Percentiles rank a stretch among this genome's conserved stretches.
Conservation (phyloP, 495 filamentous ascomycete genomes). For the Penicillium angulare region DNA sequence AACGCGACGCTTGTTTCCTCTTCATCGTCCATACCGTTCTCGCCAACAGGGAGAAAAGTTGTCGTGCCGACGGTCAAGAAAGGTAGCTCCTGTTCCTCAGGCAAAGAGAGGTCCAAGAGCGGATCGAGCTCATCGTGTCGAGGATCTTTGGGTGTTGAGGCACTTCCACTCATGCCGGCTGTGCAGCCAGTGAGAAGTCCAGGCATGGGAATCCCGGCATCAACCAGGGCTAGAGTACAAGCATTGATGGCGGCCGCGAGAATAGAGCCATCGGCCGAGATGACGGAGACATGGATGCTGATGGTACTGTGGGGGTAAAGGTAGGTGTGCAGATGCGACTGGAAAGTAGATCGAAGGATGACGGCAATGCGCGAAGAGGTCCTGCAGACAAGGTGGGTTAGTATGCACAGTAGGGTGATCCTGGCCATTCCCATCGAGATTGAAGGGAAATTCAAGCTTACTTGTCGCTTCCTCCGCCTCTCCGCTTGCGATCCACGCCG, state of each 20-base stretch:
- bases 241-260: slow-evolving; percentile 91
- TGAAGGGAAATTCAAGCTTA: slow-evolving; percentile 32
- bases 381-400: slow-evolving; percentile 46
- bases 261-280: slow-evolving; percentile 88
- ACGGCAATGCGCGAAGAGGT: slow-evolving; percentile 77
- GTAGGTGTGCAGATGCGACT: slow-evolving; percentile 72
- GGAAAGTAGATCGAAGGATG: slow-evolving; percentile 71
- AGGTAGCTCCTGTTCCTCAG: slow-evolving; percentile 89
- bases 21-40: slow-evolving; percentile 37
- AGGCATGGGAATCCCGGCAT: slow-evolving; percentile 92
- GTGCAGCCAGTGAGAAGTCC: slow-evolving; percentile 90
- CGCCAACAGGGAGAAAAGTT: slow-evolving; percentile 47
- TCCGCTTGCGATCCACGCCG: slow-evolving; percentile 77
- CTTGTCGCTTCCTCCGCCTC: slow-evolving; percentile 70
- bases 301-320: slow-evolving; percentile 90
- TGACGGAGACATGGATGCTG: slow-evolving; percentile 74
- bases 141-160: slow-evolving; percentile 51
- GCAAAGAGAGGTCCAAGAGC: slow-evolving; percentile 78
- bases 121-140: slow-evolving; percentile 74
- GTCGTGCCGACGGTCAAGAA: slow-evolving; percentile 82
- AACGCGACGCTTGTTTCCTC: slow-evolving; percentile 70
- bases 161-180: slow-evolving; percentile 69
- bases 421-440: neutral
- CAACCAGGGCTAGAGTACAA: slow-evolving; percentile 85
- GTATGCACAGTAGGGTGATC: too few species aligned